Evolutionary conservation across 768 basidiomycete species (phyloP).

Genomic region (Tylopilus vinaceipallidus): DNA sequence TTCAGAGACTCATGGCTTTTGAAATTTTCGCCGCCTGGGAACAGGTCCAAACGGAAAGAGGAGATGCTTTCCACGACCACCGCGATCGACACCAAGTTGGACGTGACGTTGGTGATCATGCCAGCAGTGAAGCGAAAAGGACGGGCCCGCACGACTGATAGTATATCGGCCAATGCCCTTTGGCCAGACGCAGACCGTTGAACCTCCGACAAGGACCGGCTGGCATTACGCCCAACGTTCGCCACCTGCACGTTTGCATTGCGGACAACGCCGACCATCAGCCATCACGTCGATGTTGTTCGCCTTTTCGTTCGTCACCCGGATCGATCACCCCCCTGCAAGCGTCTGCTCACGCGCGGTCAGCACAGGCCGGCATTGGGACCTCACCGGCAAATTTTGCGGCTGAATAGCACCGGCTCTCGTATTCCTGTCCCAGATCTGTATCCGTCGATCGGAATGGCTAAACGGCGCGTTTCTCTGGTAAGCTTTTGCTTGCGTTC

Average conservation of each 20-base stretch:
- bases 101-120: constrained; percentile 1
- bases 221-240: constrained; percentile 9
- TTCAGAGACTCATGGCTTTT: constrained; percentile 1
- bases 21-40: constrained; percentile 14
- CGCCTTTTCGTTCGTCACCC: not conserved
- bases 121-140: constrained; percentile 2
- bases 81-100: constrained; percentile 10
- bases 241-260: constrained; percentile 2
- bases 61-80: constrained; percentile 7
- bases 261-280: constrained; percentile 1
- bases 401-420: constrained; percentile 4
- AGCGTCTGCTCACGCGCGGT: not conserved
- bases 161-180: constrained; percentile 20
- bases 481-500: constrained; percentile 19
- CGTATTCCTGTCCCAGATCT: constrained; percentile 13
- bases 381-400: constrained; percentile 4
- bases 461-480: constrained; percentile 14
- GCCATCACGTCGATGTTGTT: constrained; percentile 1
- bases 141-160: constrained; percentile 5
- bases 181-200: not conserved
- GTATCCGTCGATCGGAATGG: constrained; percentile 9
- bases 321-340: constrained; percentile 5
- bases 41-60: constrained; percentile 7
- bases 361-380: constrained; percentile 5
- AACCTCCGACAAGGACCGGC: constrained; percentile 16